Conservation (phyloP, 1,139 yeast genomes). For the Saccharomyces hybrid region DNA sequence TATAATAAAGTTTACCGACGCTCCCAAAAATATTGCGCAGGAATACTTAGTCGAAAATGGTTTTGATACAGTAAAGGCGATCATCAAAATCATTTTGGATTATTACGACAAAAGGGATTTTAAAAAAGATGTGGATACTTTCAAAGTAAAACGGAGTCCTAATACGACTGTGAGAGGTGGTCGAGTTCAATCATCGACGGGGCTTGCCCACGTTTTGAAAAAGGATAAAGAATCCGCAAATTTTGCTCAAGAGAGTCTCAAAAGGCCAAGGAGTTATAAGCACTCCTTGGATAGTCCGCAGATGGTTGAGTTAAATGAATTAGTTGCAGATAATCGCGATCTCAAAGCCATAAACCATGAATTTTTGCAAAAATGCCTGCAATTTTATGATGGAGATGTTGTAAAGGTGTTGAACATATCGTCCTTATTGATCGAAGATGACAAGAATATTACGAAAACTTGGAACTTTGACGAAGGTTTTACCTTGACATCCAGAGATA, state of each 20-base stretch:
- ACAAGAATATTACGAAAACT: not conserved
- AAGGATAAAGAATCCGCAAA: not conserved
- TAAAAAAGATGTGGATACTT: not conserved
- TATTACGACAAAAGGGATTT: conserved; percentile 3
- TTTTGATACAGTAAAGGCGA: conserved; percentile 13
- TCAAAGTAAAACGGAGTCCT: not conserved
- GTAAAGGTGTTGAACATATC: not conserved
- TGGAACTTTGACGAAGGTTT: not conserved
- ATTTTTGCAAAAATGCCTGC: conserved; percentile 37
- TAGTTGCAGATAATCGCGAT: conserved; percentile 12
- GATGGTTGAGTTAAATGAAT: conserved; percentile 12
- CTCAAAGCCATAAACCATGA: conserved; percentile 19
- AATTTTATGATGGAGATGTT: conserved; percentile 38
- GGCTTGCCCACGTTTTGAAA: conserved; percentile 15
- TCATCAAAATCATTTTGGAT: conserved; percentile 16
- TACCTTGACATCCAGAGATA: not conserved
- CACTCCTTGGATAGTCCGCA: conserved; percentile 8
- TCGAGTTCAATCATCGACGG: conserved; percentile 17
- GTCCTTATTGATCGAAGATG: not conserved
- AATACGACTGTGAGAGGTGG: conserved; percentile 1
- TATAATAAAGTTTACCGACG: conserved; percentile 17
- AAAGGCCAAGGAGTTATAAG: not conserved
- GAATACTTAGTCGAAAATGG: conserved; percentile 15
- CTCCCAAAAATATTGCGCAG: conserved; percentile 14
- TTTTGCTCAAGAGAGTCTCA: not conserved